Percentiles rank a stretch among this genome's conserved stretches.
phyloP scores from a whole-genome alignment of 2,329 filamentous ascomycete species.

The Stemphylium beticola region DNA sequence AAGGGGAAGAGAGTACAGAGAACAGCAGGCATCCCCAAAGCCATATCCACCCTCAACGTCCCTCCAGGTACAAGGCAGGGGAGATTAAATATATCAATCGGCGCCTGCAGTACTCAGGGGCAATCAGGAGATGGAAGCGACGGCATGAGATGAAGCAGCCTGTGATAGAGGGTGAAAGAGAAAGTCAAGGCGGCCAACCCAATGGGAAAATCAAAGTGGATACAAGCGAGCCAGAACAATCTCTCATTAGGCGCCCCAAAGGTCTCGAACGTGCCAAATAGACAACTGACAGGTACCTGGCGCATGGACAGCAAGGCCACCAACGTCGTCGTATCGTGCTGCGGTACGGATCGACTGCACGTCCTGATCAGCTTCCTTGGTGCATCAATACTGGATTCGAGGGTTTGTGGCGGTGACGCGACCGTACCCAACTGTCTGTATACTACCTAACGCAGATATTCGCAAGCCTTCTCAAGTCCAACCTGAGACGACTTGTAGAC shows the following conservation, averaged over 20 bases:
- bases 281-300: too few species aligned
- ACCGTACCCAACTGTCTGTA: not conserved
- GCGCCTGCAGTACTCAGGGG: too few species aligned
- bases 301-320: too few species aligned
- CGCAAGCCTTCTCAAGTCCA: not conserved
- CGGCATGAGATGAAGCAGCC: too few species aligned
- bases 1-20: too few species aligned
- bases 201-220: not conserved
- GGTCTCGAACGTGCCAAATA: not conserved
- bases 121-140: too few species aligned
- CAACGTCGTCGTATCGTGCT: not conserved
- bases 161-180: not conserved
- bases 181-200: not conserved
- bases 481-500: not conserved
- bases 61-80: too few species aligned
- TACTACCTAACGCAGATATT: too few species aligned
- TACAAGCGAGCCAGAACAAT: not conserved
- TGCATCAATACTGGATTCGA: not conserved
- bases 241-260: not conserved
- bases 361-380: not conserved
- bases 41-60: too few species aligned
- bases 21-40: too few species aligned
- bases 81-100: too few species aligned
- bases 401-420: not conserved
- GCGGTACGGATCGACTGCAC: slow-evolving; percentile 8